phyloP scores from a whole-genome alignment of 2,329 filamentous ascomycete genomes.

The Elsinoe arachidis region DNA sequence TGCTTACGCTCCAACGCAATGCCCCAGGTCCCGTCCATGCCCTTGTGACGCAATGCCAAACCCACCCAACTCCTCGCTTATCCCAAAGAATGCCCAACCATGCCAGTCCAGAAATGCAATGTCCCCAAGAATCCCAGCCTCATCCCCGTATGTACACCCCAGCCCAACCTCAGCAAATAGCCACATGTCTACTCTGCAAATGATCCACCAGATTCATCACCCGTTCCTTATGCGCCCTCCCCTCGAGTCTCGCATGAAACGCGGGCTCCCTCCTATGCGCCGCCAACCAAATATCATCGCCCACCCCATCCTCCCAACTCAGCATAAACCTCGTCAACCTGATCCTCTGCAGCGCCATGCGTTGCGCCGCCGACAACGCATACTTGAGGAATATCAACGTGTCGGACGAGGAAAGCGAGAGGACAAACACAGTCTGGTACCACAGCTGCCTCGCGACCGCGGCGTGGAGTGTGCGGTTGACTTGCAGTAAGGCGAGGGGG shows the following conservation, averaged over 20 bases:
- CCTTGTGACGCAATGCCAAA: neutral
- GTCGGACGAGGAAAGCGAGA: conserved; percentile 14
- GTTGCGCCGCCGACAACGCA: conserved; percentile 12
- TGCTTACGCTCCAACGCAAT: neutral
- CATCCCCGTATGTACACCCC: neutral
- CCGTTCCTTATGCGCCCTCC: neutral
- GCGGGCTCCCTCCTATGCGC: conserved; percentile 8
- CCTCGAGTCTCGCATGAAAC: neutral
- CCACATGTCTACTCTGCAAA: conserved; percentile 6
- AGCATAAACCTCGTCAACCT: conserved; percentile 15
- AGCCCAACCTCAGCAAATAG: neutral
- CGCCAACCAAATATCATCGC: conserved; percentile 16
- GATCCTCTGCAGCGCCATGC: conserved; percentile 13
- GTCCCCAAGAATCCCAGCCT: neutral
- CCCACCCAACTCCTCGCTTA: neutral
- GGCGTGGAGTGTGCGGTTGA: conserved; percentile 12
- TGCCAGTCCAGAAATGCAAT: neutral
- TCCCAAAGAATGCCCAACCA: too few species aligned
- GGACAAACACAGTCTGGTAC: conserved; percentile 13
- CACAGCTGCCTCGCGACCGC: conserved; percentile 14
- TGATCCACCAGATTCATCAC: conserved; percentile 10
- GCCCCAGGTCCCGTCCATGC: neutral
- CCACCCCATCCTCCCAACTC: conserved; percentile 13
- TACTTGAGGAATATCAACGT: conserved; percentile 16
- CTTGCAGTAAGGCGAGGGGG: conserved; percentile 12